phyloP scores from a whole-genome alignment of 305 asterid genomes.

The Andrographis paniculata region DNA sequence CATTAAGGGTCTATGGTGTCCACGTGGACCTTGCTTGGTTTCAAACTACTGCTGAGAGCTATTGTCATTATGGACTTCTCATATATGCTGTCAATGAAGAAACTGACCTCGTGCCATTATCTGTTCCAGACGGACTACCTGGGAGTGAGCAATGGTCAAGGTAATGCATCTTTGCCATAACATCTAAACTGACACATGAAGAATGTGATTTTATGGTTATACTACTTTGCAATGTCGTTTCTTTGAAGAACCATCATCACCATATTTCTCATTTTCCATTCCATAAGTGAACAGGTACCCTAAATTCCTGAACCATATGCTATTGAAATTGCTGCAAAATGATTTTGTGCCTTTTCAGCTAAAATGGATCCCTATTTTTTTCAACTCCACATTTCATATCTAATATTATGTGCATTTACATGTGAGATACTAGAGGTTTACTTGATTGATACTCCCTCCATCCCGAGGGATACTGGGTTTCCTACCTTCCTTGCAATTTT shows the following conservation, averaged over 20 bases:
- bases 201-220: neutral
- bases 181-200: neutral
- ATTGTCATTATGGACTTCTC: constrained; percentile 74
- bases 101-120: constrained; percentile 32
- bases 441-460: no score
- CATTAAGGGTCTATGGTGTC: constrained; percentile 55
- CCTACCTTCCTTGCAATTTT: no score
- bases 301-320: neutral
- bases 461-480: neutral
- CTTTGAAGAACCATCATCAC: neutral
- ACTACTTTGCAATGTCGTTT: neutral
- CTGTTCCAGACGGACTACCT: constrained; percentile 36
- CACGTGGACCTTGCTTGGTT: constrained; percentile 82
- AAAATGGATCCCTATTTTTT: neutral
- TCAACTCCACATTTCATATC: no score
- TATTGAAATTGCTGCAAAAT: no score
- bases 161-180: constrained; percentile 34
- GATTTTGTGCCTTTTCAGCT: neutral
- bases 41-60: constrained; percentile 62
- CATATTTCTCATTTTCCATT: neutral
- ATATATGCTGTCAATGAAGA: constrained; percentile 57
- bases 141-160: constrained; percentile 42
- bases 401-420: no score
- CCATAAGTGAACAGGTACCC: no score
- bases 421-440: no score